Base-by-base conservation (phyloP, 2,329 filamentous ascomycete genomes). In the Pyrenochaeta sp. region DNA sequence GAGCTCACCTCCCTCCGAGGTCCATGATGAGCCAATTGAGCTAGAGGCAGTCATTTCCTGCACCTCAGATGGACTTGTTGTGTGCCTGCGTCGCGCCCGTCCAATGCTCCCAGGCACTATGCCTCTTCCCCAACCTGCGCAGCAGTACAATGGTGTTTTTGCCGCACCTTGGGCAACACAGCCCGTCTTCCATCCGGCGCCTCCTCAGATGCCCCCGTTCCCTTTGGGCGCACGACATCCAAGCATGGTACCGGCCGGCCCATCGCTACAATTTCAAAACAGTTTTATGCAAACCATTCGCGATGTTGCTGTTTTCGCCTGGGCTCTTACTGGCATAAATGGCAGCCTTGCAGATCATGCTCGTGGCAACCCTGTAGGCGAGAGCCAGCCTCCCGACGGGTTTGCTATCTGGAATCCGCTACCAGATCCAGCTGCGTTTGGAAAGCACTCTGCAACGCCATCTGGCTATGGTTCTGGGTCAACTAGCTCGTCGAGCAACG, bases 11-110 rank as follows among this genome's bases (percentile, higher is more conserved):
- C 60, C 48, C 12, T 70, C 69, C 0, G 65, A 71, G 18, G 30
- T 52, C 31, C 63, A 48, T 15, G 60, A 66, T 15, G 76, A 75
- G 12, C 81, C 82, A 1, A 81, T 92, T 45, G 91, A 96, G 75
- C 79, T 96, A 3, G 92, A 96, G 76, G 92, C 91, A 2, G 91
- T 96, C n/a, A 88, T 96, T 4, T 96, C 92, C 0, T 96, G 92
- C 75, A 92, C 91, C 2, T 96, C 92, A 0, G 92, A 96, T 72
- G 92, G 92, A 0, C 80, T 96, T 0, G 91, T 96, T 2, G 91
- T 96, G 7, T 87, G 94, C 44, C 79, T 96, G 12, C 85, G 92
- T 50, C 86, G 85, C 59, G 91, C 91, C 20, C 85, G 90, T 21
- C 88, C 90, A 3, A 82, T 86, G 7, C 86, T 92, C 41, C 89